Conservation (phyloP, 2,329 filamentous ascomycete genomes). For the Botrytis aclada region DNA sequence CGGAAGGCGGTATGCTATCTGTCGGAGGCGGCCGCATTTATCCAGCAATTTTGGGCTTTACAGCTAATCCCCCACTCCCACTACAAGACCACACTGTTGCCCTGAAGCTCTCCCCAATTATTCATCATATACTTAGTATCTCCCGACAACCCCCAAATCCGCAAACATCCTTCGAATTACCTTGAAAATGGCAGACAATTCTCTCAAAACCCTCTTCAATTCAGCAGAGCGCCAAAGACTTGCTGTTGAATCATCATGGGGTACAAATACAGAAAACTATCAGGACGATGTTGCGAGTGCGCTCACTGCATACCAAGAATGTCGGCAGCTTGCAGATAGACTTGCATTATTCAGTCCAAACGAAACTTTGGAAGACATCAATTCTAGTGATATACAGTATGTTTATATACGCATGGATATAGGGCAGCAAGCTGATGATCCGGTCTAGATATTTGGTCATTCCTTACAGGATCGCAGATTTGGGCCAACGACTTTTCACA, state of each 20-base stretch:
- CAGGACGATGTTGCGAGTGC: conserved; percentile 64
- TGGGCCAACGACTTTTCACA: conserved; percentile 65
- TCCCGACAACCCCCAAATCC: not conserved
- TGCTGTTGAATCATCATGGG: conserved; percentile 59
- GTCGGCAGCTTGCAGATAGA: conserved; percentile 63
- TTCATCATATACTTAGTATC: not conserved
- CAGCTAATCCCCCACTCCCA: not conserved
- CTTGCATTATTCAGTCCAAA: conserved; percentile 87
- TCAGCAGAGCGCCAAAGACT: conserved; percentile 54
- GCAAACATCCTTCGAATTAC: not conserved
- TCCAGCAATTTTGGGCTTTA: not conserved
- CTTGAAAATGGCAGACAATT: conserved; percentile 43
- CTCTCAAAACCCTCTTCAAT: conserved; percentile 51
- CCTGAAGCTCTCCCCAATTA: not conserved
- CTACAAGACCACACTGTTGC: not conserved
- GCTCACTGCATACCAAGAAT: conserved; percentile 70
- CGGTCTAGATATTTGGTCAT: conserved; percentile 66
- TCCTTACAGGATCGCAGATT: conserved; percentile 74
- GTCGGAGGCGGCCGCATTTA: not conserved
- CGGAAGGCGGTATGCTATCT: not conserved
- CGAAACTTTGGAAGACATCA: conserved; percentile 81
- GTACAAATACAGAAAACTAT: conserved; percentile 63
- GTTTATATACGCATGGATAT: conserved; percentile 20
- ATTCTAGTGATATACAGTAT: conserved; percentile 78
- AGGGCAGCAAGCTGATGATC: not conserved